Evolutionary conservation across 176 grass and related monocot genomes (phyloP).

Genomic region (Guadua angustifolia): DNA sequence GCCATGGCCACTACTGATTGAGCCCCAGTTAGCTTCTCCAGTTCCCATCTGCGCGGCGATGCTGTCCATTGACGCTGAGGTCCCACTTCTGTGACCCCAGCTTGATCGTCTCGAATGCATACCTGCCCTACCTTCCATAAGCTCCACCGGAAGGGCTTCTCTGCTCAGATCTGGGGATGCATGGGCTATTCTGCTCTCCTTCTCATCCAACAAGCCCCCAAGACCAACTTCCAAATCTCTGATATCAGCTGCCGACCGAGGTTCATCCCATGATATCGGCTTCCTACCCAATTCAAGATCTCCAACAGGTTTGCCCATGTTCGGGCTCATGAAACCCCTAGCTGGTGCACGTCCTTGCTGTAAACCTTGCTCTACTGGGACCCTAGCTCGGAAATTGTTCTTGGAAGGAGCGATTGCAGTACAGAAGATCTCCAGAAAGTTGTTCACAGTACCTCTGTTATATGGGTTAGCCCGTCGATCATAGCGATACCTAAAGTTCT

Average conservation of each 20-base stretch:
- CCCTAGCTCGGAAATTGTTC: conserved; percentile 87
- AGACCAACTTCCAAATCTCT: conserved; percentile 75
- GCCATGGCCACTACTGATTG: conserved; percentile 54
- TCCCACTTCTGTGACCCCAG: conserved; percentile 69
- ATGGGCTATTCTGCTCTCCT: conserved; percentile 65
- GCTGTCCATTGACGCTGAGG: conserved; percentile 58
- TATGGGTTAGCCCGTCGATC: conserved; percentile 82
- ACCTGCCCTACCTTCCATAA: conserved; percentile 52
- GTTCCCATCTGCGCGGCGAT: conserved; percentile 46
- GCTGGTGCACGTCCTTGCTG: conserved; percentile 58
- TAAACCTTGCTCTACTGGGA: conserved; percentile 54
- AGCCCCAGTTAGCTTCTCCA: conserved; percentile 51
- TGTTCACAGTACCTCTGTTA: conserved; percentile 66
- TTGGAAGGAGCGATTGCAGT: conserved; percentile 78
- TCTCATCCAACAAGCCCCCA: conserved; percentile 70
- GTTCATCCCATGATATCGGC: conserved; percentile 83
- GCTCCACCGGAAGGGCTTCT: conserved; percentile 53
- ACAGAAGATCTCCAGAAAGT: conserved; percentile 84
- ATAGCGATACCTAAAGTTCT: conserved; percentile 94
- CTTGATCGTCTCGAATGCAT: conserved; percentile 72
- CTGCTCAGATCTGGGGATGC: conserved; percentile 65
- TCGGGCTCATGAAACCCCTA: conserved; percentile 89
- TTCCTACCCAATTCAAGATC: conserved; percentile 87
- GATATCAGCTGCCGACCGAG: conserved; percentile 69
- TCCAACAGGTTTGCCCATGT: conserved; percentile 83